Conservation (phyloP, 306 rosid species). For the Abrus precatorius region DNA sequence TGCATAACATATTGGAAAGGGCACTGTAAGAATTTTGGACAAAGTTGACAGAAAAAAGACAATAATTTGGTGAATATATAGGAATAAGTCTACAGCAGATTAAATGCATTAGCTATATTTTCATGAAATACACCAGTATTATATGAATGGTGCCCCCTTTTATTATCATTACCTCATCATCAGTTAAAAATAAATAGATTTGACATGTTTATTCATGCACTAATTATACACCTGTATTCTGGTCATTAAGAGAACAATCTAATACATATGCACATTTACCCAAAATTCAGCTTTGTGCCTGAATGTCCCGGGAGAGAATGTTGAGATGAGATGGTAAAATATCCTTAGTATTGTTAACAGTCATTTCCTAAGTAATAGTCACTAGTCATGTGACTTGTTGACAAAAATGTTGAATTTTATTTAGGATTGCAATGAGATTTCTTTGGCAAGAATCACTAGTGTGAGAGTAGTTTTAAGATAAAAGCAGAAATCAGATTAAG, state of each 20-base stretch:
- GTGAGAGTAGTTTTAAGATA: neutral
- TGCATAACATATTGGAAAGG: slow-evolving; percentile 3
- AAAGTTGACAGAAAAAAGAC: slow-evolving; percentile 9
- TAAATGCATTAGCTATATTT: neutral
- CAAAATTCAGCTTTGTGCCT: neutral
- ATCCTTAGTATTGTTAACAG: slow-evolving; percentile 11
- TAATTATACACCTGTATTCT: slow-evolving; percentile 8
- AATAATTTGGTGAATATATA: slow-evolving; percentile 26
- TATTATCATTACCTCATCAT: neutral
- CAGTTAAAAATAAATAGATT: slow-evolving; percentile 18
- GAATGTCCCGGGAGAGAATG: neutral
- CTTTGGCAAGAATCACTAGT: slow-evolving; percentile 6
- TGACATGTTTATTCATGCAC: slow-evolving; percentile 29
- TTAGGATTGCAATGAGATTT: slow-evolving; percentile 11
- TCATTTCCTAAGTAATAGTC: slow-evolving; percentile 14
- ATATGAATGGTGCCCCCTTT: neutral
- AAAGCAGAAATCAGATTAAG: slow-evolving; percentile 14
- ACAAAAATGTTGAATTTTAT: neutral
- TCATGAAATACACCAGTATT: slow-evolving; percentile 15
- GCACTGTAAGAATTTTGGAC: neutral
- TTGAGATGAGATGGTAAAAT: slow-evolving; percentile 22
- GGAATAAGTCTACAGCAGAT: slow-evolving; percentile 22
- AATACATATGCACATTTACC: slow-evolving; percentile 18
- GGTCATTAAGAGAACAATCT: slow-evolving; percentile 11
- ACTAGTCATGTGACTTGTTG: neutral